Base-by-base conservation (phyloP, 768 basidiomycete species). In the Termitomyces sp. region DNA sequence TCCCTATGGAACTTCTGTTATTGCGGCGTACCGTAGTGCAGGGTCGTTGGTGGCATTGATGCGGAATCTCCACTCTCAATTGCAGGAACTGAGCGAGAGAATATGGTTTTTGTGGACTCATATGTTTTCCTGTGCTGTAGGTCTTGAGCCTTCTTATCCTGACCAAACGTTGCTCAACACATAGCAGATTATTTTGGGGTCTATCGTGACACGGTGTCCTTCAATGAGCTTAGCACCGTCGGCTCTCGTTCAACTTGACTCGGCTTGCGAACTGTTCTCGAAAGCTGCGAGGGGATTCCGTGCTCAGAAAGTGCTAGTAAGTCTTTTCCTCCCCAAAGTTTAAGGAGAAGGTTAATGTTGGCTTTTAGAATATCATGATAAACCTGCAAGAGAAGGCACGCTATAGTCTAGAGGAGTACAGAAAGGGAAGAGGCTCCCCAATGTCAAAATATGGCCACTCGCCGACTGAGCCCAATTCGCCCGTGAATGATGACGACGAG, bases 181-280 rank as follows among this genome's bases (percentile, higher is more conserved):
- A 16, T 37, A 20, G n/a, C 58, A 85, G 85, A 88, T 90, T 60
- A 76, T 90, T 51, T 71, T 90, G 47, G 87, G 87, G 36, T 86
- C 87, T 22, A 87, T 90, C 36, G 87, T 89, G 12, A 90, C 88
- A 18, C 78, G 87, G 51, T 89, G 87, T 69, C 87, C 88, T 12
- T 89, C 88, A 18, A 87, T 89, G 82, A 87, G 86, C 63, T 70
- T 90, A 59, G 88, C 87, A 22, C 85, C 86, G 18, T 89, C 87
- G 24, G 88, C 87, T 4, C 77, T 90, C 9, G 78, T 82, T 8
- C 88, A 90, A 64, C 72, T 90, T 29, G 86, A 89, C 65, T 88
- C 88, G 0, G 87, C 87, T 6, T 88, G 86, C 62, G 84, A 88
- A 56, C 76, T 89, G 31, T 88, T 89, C 63, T 76, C 83, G n/a